Evolutionary conservation across 2,329 filamentous ascomycete genomes (phyloP).

Genomic region (Penicillium sp.): DNA sequence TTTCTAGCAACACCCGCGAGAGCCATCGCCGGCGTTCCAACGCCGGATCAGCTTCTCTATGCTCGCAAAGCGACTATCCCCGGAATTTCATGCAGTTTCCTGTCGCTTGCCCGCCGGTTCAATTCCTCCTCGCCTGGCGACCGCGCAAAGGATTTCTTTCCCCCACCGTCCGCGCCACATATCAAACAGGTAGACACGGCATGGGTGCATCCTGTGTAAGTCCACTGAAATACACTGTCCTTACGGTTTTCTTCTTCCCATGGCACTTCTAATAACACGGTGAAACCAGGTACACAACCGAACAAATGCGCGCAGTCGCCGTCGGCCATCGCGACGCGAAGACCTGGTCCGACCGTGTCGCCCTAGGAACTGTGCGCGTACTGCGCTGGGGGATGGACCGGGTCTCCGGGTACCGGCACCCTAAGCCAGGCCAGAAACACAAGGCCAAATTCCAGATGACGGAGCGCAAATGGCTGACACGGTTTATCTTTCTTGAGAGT

Average conservation of each 20-base stretch:
- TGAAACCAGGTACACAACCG: constrained; percentile 64
- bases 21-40: not conserved
- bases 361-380: constrained; percentile 75
- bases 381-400: constrained; percentile 81
- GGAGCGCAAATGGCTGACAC: constrained; percentile 85
- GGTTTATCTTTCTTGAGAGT: constrained; percentile 92
- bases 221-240: not conserved
- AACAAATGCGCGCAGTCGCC: constrained; percentile 75
- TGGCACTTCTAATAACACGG: not conserved
- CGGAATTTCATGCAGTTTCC: too few species aligned
- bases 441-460: constrained; percentile 69
- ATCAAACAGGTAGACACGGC: constrained; percentile 68
- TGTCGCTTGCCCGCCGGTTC: constrained; percentile 28
- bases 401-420: constrained; percentile 79
- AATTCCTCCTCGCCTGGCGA: constrained; percentile 46
- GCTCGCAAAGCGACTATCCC: not conserved
- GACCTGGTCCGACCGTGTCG: constrained; percentile 76
- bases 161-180: constrained; percentile 59
- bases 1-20: not conserved
- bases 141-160: constrained; percentile 61
- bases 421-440: constrained; percentile 53
- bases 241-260: too few species aligned
- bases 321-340: constrained; percentile 78
- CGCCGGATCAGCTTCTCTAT: not conserved
- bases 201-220: constrained; percentile 69